A percentile compares a stretch with the other conserved stretches of the same genome.
Evolutionary conservation across 371 early-diverging fungal species (phyloP).

Genomic region (Mortierella sp.): DNA sequence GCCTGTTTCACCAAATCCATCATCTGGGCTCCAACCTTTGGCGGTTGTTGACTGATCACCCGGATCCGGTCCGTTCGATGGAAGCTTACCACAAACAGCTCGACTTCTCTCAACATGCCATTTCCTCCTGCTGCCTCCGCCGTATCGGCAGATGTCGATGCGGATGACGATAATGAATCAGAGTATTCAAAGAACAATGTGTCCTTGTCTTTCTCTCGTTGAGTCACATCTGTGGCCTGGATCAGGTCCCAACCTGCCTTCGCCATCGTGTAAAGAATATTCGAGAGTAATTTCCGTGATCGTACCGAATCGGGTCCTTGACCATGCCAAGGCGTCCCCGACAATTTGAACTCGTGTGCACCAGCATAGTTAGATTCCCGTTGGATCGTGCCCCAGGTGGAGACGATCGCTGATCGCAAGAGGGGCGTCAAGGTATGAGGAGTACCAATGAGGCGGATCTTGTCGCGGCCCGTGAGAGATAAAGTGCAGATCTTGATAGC

Average conservation of each 20-base stretch:
- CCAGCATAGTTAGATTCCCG: constrained; percentile 26
- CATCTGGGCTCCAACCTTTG: constrained; percentile 3
- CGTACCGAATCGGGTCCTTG: constrained; percentile 26
- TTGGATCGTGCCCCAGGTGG: constrained; percentile 26
- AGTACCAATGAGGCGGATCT: constrained; percentile 32
- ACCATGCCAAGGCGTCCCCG: constrained; percentile 30
- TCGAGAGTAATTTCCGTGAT: constrained; percentile 18
- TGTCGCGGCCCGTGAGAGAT: constrained; percentile 23
- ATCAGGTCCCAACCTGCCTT: constrained; percentile 32
- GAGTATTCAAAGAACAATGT: constrained; percentile 28
- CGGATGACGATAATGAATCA: neutral
- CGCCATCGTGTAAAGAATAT: constrained; percentile 26
- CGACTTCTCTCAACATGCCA: neutral
- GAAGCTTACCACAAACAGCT: constrained; percentile 36
- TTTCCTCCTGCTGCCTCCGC: neutral
- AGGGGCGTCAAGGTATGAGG: constrained; percentile 16
- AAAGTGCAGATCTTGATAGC: constrained; percentile 22
- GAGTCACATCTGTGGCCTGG: constrained; percentile 24
- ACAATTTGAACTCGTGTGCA: constrained; percentile 39
- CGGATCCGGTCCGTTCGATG: constrained; percentile 26
- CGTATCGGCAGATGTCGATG: neutral
- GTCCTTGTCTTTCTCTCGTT: constrained; percentile 24
- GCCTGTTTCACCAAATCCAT: constrained; percentile 27
- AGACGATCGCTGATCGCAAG: constrained; percentile 17
- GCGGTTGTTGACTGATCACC: constrained; percentile 9